Evolutionary conservation across 2,329 filamentous ascomycete species (phyloP).

Genomic region (Aspergillus sp.): DNA sequence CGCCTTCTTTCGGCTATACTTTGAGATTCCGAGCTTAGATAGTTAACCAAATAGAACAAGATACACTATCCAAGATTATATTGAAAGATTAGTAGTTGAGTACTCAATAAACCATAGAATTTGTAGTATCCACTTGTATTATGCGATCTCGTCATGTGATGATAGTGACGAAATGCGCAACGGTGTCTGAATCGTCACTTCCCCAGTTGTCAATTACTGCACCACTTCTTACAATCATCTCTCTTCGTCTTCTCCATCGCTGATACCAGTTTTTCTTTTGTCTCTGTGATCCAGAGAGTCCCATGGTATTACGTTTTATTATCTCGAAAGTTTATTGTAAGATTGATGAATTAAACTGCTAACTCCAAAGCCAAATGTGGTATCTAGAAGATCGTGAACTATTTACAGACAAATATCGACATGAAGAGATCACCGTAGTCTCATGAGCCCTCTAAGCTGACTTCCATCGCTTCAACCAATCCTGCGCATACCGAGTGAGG

Average conservation of each 20-base stretch:
- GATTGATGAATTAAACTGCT: background rate
- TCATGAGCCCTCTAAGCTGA: background rate
- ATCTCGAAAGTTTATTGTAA: background rate
- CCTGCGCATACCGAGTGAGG: constrained; percentile 29
- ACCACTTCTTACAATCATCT: background rate
- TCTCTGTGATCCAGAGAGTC: background rate
- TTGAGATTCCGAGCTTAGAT: background rate
- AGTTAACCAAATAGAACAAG: background rate
- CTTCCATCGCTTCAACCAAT: constrained; percentile 33
- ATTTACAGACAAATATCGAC: background rate
- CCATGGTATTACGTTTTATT: background rate
- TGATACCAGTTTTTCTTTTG: background rate
- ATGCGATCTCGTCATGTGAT: background rate
- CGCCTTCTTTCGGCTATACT: background rate
- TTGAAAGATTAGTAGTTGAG: background rate
- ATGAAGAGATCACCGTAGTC: background rate
- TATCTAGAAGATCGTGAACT: background rate
- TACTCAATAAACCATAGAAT: background rate
- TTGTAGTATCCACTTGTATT: no score
- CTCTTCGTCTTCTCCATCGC: background rate
- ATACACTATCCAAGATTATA: background rate
- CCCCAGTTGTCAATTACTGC: no score
- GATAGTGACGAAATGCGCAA: background rate
- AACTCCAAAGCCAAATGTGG: background rate
- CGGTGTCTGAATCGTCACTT: no score